Conservation (phyloP, 2,329 filamentous ascomycete species). For the Phialemoniopsis sp. region DNA sequence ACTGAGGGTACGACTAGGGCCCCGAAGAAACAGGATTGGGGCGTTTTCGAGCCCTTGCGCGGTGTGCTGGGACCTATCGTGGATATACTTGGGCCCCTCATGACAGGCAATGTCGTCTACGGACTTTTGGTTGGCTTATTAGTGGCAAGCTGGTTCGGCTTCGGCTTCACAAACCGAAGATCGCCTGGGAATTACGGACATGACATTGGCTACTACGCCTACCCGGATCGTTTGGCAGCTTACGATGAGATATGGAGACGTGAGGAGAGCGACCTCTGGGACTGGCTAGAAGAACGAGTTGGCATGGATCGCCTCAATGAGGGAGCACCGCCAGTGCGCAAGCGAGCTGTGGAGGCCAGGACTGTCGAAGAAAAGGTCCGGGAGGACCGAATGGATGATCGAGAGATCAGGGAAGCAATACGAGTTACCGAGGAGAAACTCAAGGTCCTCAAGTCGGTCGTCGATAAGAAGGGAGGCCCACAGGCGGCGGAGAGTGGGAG, state of each 20-base stretch:
- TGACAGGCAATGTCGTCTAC: slow-evolving; percentile 75
- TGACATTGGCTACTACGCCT: slow-evolving; percentile 29
- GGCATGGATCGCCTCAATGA: slow-evolving; percentile 60
- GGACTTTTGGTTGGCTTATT: slow-evolving; percentile 69
- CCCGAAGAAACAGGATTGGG: slow-evolving; percentile 54
- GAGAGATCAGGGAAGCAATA: slow-evolving; percentile 77
- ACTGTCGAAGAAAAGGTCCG: slow-evolving; percentile 56
- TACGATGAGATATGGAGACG: slow-evolving; percentile 92
- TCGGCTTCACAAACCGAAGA: slow-evolving; percentile 41
- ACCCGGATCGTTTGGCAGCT: slow-evolving; percentile 67
- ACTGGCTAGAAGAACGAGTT: slow-evolving; percentile 85
- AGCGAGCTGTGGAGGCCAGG: slow-evolving; percentile 47
- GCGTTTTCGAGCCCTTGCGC: slow-evolving; percentile 74
- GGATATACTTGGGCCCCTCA: slow-evolving; percentile 65
- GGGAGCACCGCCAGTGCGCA: slow-evolving; percentile 31
- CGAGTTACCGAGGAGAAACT: slow-evolving; percentile 83
- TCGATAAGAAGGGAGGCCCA: slow-evolving; percentile 43
- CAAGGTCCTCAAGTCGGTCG: slow-evolving; percentile 67
- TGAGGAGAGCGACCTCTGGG: slow-evolving; percentile 87
- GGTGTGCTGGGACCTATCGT: slow-evolving; percentile 64
- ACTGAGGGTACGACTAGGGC: slow-evolving; percentile 19
- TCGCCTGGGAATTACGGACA: slow-evolving; percentile 29
- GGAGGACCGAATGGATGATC: slow-evolving; percentile 61
- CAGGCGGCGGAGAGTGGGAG: slow-evolving; percentile 24
- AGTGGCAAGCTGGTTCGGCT: slow-evolving; percentile 70